Conservation (phyloP, 2,329 filamentous ascomycete species). For the Leptoxyphium fumago region DNA sequence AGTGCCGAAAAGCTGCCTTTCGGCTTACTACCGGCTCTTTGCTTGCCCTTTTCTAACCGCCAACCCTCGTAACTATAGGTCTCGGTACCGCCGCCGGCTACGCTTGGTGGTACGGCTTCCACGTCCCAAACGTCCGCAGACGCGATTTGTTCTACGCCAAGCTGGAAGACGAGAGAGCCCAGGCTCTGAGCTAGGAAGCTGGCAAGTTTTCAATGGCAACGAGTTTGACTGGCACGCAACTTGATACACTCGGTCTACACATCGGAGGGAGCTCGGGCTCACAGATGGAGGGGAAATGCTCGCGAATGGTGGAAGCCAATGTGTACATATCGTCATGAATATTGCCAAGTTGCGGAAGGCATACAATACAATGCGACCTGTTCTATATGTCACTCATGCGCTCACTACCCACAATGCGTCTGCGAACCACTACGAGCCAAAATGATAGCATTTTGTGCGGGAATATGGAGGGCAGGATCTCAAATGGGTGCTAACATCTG, state of each 20-base stretch:
- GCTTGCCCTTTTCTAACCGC: no score
- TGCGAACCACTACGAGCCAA: no score
- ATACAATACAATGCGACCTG: background rate
- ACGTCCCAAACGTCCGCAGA: conserved; percentile 48
- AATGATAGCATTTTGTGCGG: no score
- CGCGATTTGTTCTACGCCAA: conserved; percentile 50
- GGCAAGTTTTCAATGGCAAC: no score
- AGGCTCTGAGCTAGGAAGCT: conserved; percentile 24
- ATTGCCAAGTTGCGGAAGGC: background rate
- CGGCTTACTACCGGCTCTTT: no score
- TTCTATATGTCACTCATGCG: background rate
- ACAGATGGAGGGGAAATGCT: background rate
- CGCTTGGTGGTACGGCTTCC: conserved; percentile 56
- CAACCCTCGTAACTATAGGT: conserved; percentile 25
- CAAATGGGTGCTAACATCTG: conserved; percentile 20
- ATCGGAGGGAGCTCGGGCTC: no score
- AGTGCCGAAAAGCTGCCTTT: no score
- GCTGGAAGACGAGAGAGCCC: conserved; percentile 46
- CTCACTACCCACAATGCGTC: no score
- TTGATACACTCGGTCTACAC: no score
- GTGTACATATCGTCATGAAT: conserved; percentile 5
- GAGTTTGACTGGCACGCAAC: no score
- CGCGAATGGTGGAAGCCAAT: background rate
- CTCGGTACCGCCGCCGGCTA: conserved; percentile 49
- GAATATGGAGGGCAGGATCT: no score